Conservation (phyloP, 306 rosid species). For the Erythrophleum fordii region DNA sequence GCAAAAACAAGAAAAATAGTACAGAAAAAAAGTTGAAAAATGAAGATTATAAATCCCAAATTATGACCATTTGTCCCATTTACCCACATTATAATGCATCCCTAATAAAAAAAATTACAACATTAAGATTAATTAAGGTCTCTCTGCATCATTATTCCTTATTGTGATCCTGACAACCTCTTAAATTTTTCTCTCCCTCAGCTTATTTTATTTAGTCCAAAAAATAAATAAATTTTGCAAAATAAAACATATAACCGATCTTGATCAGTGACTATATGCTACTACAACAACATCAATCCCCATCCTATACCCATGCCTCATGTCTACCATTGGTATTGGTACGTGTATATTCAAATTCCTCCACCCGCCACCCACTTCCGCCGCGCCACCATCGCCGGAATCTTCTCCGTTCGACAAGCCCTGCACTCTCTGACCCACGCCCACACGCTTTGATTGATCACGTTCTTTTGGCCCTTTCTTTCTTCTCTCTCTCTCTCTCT, state of each 20-base stretch:
- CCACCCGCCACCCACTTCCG: constrained; percentile 27
- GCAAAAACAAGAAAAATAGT: neutral
- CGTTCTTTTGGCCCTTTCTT: constrained; percentile 23
- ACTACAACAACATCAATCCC: constrained; percentile 31
- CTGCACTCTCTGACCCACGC: constrained; percentile 41
- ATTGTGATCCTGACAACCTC: constrained; percentile 34
- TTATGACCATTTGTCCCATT: constrained; percentile 46
- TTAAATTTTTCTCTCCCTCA: constrained; percentile 34
- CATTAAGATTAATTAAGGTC: constrained; percentile 37
- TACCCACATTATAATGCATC: constrained; percentile 46
- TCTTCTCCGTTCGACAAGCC: constrained; percentile 44
- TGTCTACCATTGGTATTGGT: neutral
- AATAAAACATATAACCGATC: constrained; percentile 51
- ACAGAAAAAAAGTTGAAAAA: constrained; percentile 9
- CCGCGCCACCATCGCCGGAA: neutral
- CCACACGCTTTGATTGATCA: constrained; percentile 24
- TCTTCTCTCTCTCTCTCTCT: constrained; percentile 17
- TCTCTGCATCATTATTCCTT: constrained; percentile 40
- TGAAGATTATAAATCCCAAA: constrained; percentile 21
- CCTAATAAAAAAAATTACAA: constrained; percentile 30
- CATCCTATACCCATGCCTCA: constrained; percentile 40
- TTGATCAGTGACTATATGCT: constrained; percentile 48
- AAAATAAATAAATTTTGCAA: constrained; percentile 62
- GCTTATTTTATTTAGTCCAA: constrained; percentile 55
- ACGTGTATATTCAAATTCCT: constrained; percentile 35